Evolutionary conservation across 768 basidiomycete species (phyloP).

Genomic region (Tremella yokohamensis): DNA sequence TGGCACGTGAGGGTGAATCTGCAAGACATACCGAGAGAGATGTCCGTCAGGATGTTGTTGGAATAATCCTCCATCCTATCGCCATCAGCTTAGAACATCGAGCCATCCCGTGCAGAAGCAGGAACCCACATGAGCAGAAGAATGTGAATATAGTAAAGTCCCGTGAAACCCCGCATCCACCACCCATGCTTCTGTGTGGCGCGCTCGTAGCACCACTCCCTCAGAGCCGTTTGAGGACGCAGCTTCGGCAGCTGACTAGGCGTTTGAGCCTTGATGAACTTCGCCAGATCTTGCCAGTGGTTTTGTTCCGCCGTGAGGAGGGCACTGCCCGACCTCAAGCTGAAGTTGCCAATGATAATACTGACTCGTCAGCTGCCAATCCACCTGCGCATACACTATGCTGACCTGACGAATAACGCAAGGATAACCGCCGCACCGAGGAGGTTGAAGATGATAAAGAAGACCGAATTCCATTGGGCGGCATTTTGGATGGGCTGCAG

Average conservation of each 20-base stretch:
- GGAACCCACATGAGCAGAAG: constrained; percentile 53
- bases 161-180: constrained; percentile 79
- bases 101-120: too few species aligned
- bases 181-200: constrained; percentile 88
- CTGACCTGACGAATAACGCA: constrained; percentile 84
- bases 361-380: constrained; percentile 52
- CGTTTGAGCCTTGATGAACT: constrained; percentile 76
- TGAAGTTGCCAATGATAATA: constrained; percentile 94
- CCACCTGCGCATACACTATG: constrained; percentile 6
- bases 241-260: constrained; percentile 75
- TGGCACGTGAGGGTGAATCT: not conserved
- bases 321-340: constrained; percentile 77
- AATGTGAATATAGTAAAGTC: constrained; percentile 76
- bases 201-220: constrained; percentile 86
- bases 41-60: constrained; percentile 56
- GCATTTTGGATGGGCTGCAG: constrained; percentile 69
- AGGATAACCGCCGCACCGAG: constrained; percentile 85
- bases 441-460: constrained; percentile 86
- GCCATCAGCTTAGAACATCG: not conserved
- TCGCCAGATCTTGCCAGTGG: constrained; percentile 91
- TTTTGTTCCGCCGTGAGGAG: constrained; percentile 79
- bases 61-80: constrained; percentile 76
- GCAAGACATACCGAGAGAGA: constrained; percentile 12
- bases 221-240: constrained; percentile 59
- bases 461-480: constrained; percentile 78